Base-by-base conservation (phyloP, 2,329 filamentous ascomycete genomes). In the Neurospora sp. region DNA sequence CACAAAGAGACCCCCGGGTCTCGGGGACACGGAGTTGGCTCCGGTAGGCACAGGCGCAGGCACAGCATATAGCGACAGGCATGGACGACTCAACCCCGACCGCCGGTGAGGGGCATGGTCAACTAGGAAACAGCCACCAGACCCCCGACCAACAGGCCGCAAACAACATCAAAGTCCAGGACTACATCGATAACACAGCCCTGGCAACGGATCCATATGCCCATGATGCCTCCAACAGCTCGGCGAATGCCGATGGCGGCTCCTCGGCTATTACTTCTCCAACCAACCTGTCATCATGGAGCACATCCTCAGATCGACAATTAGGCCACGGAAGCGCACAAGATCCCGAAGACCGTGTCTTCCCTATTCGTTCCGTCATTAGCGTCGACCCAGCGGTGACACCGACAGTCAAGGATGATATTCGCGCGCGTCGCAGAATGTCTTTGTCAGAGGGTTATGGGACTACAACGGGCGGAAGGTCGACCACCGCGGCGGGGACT, bases 341-440 rank as follows among this genome's bases (percentile, higher is more conserved):
- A 28, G 80, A 82, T 67, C 76, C 77, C 38, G 78, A 79, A 39
- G 85, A 94, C 75, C 86, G 91, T 69, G 90, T 95, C 5, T 95
- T 92, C 70, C 92, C 92, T n/a, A 91, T 95, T 39, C 87, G 91
- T 67, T 93, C 91, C n/a, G 89, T 92, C 62, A 84, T 95, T 33
- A 91, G 88, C 7, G 87, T 94, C 52, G 89, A 92, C 74, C 87
- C 87, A 7, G 11, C 36, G 4, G 80, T 78, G 67, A 74, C 73
- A 68, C 78, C 80, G 81, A 84, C 76, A 72, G 75, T 83, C 11
- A 73, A 76, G 42, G 67, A 70, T 38, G 46, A 67, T 19, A 40
- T 23, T 38, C 17, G 13, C 33, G 13, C 40, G 5, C 70, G 68
- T 36, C 71, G 71, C 19, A 69, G 70, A 40, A 19, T 69, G 66